These are phyloP conservation scores for Lasiodiplodia citricola DNA, from an alignment of 2,329 filamentous ascomycete species.

Conservation along the genomic window DNA sequence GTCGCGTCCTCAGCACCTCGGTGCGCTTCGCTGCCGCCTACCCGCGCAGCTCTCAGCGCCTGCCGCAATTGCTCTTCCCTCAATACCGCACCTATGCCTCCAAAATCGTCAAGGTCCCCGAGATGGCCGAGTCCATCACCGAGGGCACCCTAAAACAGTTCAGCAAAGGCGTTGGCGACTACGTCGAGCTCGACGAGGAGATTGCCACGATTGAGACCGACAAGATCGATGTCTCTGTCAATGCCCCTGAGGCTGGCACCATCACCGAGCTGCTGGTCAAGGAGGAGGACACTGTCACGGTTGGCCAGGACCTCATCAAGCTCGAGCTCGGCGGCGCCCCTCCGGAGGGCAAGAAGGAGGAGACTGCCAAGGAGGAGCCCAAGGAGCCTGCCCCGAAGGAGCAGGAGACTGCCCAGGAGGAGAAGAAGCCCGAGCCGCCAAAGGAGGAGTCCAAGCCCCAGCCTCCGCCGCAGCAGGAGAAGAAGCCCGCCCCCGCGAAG, in stretches of 20 bases:
- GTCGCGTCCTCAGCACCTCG: slow-evolving; percentile 27
- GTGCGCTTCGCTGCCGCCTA: slow-evolving; percentile 30
- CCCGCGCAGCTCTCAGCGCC: slow-evolving; percentile 39
- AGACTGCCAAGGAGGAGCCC: slow-evolving; percentile 58
- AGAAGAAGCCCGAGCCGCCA: slow-evolving; percentile 41
- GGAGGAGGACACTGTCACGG: slow-evolving; percentile 93
- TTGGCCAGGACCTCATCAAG: slow-evolving; percentile 88
- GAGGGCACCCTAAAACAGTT: slow-evolving; percentile 97
- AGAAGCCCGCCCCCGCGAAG: slow-evolving; percentile 42
- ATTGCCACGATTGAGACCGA: slow-evolving; percentile 99
- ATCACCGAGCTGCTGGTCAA: slow-evolving; percentile 91
- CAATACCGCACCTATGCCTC: slow-evolving; percentile 61
- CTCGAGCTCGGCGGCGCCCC: slow-evolving; percentile 71
- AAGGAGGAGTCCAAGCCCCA: slow-evolving; percentile 45
- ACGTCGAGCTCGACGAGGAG: slow-evolving; percentile 93
- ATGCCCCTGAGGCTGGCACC: slow-evolving; percentile 86
- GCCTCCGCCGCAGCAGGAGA: slow-evolving; percentile 39
- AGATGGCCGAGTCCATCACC: slow-evolving; percentile 98
- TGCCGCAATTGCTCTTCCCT: slow-evolving; percentile 32
- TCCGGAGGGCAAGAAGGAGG: slow-evolving; percentile 59
- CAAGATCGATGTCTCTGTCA: slow-evolving; percentile 99
- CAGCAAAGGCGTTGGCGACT: slow-evolving; percentile 90
- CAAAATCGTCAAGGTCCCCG: slow-evolving; percentile 86
- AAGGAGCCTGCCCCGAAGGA: slow-evolving; percentile 65
- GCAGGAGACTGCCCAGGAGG: slow-evolving; percentile 60